Evolutionary conservation across 352 stramenopile genomes (phyloP), one percentile per base, ranked within the genome.

Genomic region (Pythium sukuiense): DNA sequence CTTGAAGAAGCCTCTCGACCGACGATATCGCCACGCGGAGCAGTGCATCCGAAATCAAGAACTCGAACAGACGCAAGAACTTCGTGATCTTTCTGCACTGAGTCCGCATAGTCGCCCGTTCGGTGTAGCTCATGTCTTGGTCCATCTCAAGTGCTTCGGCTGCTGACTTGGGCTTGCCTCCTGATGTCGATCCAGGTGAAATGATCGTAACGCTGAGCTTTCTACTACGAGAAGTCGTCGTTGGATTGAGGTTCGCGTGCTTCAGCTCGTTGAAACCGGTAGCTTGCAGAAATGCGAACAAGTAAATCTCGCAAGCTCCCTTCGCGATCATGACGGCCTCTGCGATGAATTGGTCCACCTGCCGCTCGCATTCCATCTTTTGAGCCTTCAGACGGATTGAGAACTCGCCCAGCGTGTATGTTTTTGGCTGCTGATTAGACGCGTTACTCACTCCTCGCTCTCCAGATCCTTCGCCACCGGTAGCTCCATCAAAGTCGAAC

Each of bases 51-150:
- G 83, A 85, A 18, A 98, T 75, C 30, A 93, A 68, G 65, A 98
- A 97, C 69, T 98, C 93, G 4, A 98, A 86, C 9, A 98, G 74
- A 1, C 92, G 87, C 2, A 98, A 76, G 61, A 98, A 98, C 45
- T 93, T 91, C 9, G 85, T 97, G 45, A 98, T 73, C 13, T 89
- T 87, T n/a, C 89, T 81, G 70, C 94, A 98, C 65, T 98, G 90
- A 0, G 85, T 92, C 14, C 89, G 85, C 75, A 98, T 92, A 0
- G 86, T 92, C 6, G 94, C 92, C 3, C 93, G 81, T 59, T 98
- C 93, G n/a, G 96, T 98, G 69, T 98, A 98, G 3, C 90, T 98
- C 88, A 98, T 98, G n/a, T 71, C 68, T 55, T 76, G 82, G 26
- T 81, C 70, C 5, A 69, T 55, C 20, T 76, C 65, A 9, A 73